phyloP scores from a whole-genome alignment of 2,329 filamentous ascomycete species.

The Paraphoma sp. region DNA sequence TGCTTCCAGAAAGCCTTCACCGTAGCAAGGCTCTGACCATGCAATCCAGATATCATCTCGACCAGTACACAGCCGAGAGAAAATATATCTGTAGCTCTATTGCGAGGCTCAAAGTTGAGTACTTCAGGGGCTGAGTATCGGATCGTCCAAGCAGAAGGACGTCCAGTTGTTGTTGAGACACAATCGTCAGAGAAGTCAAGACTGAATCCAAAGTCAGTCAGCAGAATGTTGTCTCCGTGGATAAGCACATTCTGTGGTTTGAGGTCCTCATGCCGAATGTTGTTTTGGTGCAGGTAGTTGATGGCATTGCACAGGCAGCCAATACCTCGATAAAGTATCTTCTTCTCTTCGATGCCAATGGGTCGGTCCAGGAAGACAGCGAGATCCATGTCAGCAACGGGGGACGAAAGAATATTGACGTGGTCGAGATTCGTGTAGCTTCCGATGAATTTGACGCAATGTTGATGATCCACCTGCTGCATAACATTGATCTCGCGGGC shows the following conservation, averaged over 20 bases:
- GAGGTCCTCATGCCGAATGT: slow-evolving; percentile 22
- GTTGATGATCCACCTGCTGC: slow-evolving; percentile 19
- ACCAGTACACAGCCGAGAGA: slow-evolving; percentile 20
- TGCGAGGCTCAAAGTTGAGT: slow-evolving; percentile 13
- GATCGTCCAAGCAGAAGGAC: slow-evolving; percentile 14
- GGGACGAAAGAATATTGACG: slow-evolving; percentile 13
- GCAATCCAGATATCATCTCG: slow-evolving; percentile 21
- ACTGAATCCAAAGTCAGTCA: slow-evolving; percentile 1
- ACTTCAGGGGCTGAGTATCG: slow-evolving; percentile 26
- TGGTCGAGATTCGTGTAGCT: slow-evolving; percentile 23
- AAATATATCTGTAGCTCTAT: slow-evolving; percentile 21
- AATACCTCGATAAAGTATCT: slow-evolving; percentile 5
- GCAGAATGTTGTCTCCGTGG: slow-evolving; percentile 19
- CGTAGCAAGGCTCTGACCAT: not conserved
- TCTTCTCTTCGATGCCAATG: not conserved
- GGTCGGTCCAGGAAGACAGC: slow-evolving; percentile 12
- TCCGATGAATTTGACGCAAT: slow-evolving; percentile 19
- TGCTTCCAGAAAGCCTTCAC: slow-evolving; percentile 12
- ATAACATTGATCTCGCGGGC: slow-evolving; percentile 20
- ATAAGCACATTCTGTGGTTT: slow-evolving; percentile 28
- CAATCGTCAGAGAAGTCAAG: slow-evolving; percentile 25
- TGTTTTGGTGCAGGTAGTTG: slow-evolving; percentile 15
- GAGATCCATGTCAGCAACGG: slow-evolving; percentile 26
- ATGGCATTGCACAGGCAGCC: slow-evolving; percentile 15
- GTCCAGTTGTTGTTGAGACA: slow-evolving; percentile 17